Conservation (phyloP, 495 filamentous ascomycete species). For the Hypoxylon rickii region DNA sequence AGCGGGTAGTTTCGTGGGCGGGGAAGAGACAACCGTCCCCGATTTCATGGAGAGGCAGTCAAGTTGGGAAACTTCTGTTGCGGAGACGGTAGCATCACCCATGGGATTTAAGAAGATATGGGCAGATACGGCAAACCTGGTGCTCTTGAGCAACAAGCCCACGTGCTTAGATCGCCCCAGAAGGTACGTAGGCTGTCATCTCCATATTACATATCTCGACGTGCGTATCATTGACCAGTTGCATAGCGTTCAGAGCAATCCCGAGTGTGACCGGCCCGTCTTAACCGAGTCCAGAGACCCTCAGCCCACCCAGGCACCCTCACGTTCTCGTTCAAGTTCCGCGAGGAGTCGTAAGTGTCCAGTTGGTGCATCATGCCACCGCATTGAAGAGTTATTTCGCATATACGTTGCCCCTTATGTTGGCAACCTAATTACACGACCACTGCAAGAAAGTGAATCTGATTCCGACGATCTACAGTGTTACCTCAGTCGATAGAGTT, state of each 20-base stretch:
- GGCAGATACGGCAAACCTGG: constrained; percentile 14
- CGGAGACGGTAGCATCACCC: constrained; percentile 23
- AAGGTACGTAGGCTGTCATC: constrained; percentile 6
- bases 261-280: not conserved
- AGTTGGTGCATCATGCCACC: too few species aligned
- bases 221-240: not conserved
- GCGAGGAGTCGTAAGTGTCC: constrained; percentile 12
- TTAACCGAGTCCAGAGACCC: not conserved
- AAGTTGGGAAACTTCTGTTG: constrained; percentile 9
- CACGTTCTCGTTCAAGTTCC: constrained; percentile 11
- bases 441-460: not conserved
- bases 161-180: not conserved
- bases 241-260: constrained; percentile 12
- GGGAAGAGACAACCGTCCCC: constrained; percentile 1
- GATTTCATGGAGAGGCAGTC: constrained; percentile 15
- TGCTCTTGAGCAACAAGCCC: not conserved
- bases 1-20: not conserved
- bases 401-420: not conserved
- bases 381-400: too few species aligned
- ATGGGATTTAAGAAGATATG: constrained; percentile 24
- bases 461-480: constrained; percentile 1
- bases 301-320: constrained; percentile 10
- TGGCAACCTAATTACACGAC: not conserved
- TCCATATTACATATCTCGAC: not conserved
- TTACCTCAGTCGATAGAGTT: constrained; percentile 15